These are phyloP conservation scores for Globisporangium cylindrosporum DNA, from an alignment of 352 stramenopile genomes.

Conservation along the genomic window DNA sequence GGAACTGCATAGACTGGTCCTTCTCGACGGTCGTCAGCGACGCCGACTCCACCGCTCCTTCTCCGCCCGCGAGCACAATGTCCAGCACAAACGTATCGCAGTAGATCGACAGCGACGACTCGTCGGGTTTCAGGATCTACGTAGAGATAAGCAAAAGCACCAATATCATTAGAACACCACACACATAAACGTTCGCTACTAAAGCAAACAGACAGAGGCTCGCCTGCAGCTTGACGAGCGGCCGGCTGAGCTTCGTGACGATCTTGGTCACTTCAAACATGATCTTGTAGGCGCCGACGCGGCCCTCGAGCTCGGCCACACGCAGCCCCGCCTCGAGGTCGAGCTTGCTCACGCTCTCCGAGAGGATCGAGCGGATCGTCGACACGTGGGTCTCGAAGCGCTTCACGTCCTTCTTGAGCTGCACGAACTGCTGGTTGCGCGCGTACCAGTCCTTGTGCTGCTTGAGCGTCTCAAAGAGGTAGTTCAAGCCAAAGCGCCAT, in stretches of 20 bases:
- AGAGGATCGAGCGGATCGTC: constrained; percentile 64
- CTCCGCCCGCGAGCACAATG: constrained; percentile 70
- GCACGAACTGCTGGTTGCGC: constrained; percentile 88
- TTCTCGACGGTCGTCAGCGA: constrained; percentile 85
- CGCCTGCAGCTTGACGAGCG: constrained; percentile 75
- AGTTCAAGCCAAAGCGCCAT: constrained; percentile 87
- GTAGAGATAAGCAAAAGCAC: not conserved
- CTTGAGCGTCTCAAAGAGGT: constrained; percentile 87
- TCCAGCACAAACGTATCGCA: constrained; percentile 89
- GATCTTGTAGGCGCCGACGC: constrained; percentile 84
- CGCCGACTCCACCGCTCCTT: constrained; percentile 70
- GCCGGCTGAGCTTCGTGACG: constrained; percentile 77
- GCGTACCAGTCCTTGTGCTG: constrained; percentile 88
- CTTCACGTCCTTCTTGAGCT: constrained; percentile 82
- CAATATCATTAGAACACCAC: not conserved
- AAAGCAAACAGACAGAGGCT: not conserved
- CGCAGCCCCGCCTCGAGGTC: constrained; percentile 79
- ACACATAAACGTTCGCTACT: not conserved
- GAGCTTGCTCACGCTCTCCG: constrained; percentile 81
- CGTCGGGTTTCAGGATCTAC: constrained; percentile 83
- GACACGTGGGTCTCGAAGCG: constrained; percentile 74
- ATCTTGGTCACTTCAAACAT: constrained; percentile 91
- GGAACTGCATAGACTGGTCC: constrained; percentile 83
- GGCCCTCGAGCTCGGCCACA: constrained; percentile 80
- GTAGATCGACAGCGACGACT: constrained; percentile 83